phyloP scores from a whole-genome alignment of 176 grass and related monocot species.

The Ananas comosus region DNA sequence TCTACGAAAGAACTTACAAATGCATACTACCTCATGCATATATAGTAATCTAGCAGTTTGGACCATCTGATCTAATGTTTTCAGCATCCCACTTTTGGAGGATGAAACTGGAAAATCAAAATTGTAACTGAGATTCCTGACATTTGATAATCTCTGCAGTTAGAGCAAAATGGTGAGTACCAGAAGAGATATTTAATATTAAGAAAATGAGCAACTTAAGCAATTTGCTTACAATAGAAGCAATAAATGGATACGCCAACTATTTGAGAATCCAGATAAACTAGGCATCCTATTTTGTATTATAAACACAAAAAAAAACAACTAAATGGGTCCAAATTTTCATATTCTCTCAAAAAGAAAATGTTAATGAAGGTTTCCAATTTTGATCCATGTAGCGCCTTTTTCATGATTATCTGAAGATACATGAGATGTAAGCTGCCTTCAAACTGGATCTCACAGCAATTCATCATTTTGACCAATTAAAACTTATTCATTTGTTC shows the following conservation, averaged over 20 bases:
- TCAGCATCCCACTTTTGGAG: slow-evolving; percentile 24
- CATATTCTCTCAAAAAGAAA: no score
- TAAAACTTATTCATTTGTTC: no score
- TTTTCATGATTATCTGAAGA: no score
- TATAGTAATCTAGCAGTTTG: slow-evolving; percentile 41
- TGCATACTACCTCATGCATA: slow-evolving; percentile 66
- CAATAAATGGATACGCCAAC: no score
- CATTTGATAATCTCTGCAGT: slow-evolving; percentile 43
- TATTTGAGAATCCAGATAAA: no score
- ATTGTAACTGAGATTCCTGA: slow-evolving; percentile 31
- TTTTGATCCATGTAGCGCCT: no score
- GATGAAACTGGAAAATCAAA: slow-evolving; percentile 39
- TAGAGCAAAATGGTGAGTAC: neutral
- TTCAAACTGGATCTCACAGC: no score
- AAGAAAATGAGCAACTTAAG: neutral
- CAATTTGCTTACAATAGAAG: no score
- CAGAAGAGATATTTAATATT: neutral
- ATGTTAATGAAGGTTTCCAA: no score
- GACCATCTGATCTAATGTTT: slow-evolving; percentile 40
- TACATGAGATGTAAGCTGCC: no score
- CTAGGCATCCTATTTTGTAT: no score
- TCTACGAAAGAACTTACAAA: neutral
- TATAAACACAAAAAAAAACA: neutral
- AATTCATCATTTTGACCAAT: no score
- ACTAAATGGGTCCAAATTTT: neutral